Evolutionary conservation across 1,139 yeast genomes (phyloP), one percentile per base, ranked within the genome.

Genomic region (Saccharomycopsis hybrid): DNA sequence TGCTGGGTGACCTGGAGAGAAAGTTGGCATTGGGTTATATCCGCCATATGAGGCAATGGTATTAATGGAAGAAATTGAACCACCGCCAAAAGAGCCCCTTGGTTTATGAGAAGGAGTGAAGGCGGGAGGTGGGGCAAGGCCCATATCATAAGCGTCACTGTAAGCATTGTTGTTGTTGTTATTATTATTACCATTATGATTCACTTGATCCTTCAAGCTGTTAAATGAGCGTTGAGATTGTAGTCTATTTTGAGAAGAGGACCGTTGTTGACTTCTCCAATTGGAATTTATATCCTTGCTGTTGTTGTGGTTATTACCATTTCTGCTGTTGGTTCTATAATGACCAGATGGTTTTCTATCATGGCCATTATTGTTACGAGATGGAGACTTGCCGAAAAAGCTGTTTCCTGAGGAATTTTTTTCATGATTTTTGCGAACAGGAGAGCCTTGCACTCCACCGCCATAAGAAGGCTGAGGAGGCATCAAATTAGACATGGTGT

Each of bases 61-160:
- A 43, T 59, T 60, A 43, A 63, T 65, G 43, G 92, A 83, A 1
- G 89, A 82, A 38, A 82, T 74, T 0, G 89, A 80, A 1, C 76
- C 76, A 31, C 79, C 81, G 50, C 77, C 82, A 58, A 82, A 80
- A 2, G 95, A 85, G 57, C 81, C 80, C 51, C 88, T 76, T 11
- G 82, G 72, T 57, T 86, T 78, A 62, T 87, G 96, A 13, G 95
- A 92, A 1, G 95, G 95, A 13, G 82, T 79, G 61, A 87, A 87
- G 67, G 65, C 51, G 73, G 79, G 40, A 30, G 69, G 59, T 62
- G 75, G 55, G 79, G 47, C 46, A 24, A 47, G 44, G 2, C 51
- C 53, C 30, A 40, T 39, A 37, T 45, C 50, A 25, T 37, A 45
- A 5, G 43, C 41, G n/a, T 38, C 35, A n/a, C 25, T 30, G 30